Percentiles rank a stretch among this genome's conserved stretches.
phyloP scores from a whole-genome alignment of 306 rosid species.

The Glycine soja region DNA sequence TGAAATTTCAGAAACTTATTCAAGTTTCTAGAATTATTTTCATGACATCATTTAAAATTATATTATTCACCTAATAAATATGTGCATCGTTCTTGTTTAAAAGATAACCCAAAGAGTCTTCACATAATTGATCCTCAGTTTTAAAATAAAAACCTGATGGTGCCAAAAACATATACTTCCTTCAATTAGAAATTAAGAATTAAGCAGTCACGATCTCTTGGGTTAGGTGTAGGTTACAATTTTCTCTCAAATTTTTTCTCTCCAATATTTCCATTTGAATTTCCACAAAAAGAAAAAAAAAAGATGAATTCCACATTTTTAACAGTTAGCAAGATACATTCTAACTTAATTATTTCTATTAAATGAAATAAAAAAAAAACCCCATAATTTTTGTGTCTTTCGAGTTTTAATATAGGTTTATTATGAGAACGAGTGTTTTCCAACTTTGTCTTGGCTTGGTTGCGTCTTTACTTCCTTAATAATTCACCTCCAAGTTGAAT shows the following conservation, averaged over 20 bases:
- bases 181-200: constrained; percentile 4
- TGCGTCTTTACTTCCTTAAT: constrained; percentile 49
- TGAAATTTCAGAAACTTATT: not conserved
- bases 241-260: not conserved
- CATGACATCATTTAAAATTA: not conserved
- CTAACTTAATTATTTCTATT: not conserved
- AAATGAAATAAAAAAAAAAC: not conserved
- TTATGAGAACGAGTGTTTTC: constrained; percentile 1
- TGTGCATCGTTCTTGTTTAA: not conserved
- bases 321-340: not conserved
- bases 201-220: constrained; percentile 28
- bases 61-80: not conserved
- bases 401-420: not conserved
- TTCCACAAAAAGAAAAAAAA: not conserved
- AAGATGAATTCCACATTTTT: not conserved
- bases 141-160: constrained; percentile 12
- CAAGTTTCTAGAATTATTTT: not conserved
- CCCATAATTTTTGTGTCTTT: not conserved
- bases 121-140: not conserved
- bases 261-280: not conserved
- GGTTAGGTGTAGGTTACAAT: constrained; percentile 49
- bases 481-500: constrained; percentile 41
- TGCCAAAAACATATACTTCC: constrained; percentile 17
- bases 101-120: not conserved
- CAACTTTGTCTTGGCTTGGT: constrained; percentile 24